Conservation (phyloP, 768 basidiomycete genomes). For the Lentinus brumalis region DNA sequence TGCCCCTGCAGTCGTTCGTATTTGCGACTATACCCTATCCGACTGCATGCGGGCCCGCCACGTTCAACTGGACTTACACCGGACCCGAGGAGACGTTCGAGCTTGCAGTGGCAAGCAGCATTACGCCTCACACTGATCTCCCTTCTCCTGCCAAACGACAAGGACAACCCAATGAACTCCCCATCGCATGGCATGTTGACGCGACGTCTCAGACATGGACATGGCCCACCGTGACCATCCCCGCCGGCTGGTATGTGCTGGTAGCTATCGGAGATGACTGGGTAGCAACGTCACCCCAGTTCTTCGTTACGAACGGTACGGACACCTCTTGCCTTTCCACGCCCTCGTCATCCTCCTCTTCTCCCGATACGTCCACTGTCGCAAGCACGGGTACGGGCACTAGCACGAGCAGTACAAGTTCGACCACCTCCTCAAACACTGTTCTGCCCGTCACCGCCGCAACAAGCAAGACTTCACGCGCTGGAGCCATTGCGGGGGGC, state of each 20-base stretch:
- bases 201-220: conserved; percentile 32
- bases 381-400: conserved; percentile 12
- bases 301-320: conserved; percentile 41
- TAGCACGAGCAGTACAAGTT: background rate
- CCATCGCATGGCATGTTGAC: conserved; percentile 33
- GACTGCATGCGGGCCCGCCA: conserved; percentile 36
- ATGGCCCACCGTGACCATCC: conserved; percentile 50
- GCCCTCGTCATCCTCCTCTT: conserved; percentile 12
- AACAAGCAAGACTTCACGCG: conserved; percentile 28
- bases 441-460: conserved; percentile 9
- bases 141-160: conserved; percentile 1
- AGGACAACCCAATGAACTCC: conserved; percentile 18
- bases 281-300: conserved; percentile 30
- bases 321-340: conserved; percentile 36
- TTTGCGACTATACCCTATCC: conserved; percentile 32
- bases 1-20: conserved; percentile 9
- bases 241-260: conserved; percentile 51
- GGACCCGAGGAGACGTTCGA: background rate
- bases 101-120: conserved; percentile 20
- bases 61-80: conserved; percentile 31
- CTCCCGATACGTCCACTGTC: background rate
- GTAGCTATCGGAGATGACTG: conserved; percentile 22
- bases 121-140: conserved; percentile 14
- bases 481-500: conserved; percentile 53
- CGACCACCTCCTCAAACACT: conserved; percentile 10